Base-by-base conservation (phyloP, 2,329 filamentous ascomycete genomes). In the Rhytidhysteron rufulum region DNA sequence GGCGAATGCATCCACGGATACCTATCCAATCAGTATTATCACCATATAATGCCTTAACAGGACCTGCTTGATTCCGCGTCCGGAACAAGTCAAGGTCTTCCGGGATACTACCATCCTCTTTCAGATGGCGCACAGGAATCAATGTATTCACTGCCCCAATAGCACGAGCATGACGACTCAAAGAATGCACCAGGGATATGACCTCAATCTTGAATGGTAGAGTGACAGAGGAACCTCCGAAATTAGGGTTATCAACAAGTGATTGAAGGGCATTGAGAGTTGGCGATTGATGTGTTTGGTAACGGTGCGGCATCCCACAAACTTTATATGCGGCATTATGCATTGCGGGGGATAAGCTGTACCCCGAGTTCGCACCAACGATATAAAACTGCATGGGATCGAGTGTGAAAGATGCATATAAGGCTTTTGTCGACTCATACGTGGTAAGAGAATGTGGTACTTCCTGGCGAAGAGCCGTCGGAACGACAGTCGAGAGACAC, bases 11-110 rank as follows among this genome's bases (percentile, higher is more conserved):
- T 3, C 83, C 84, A 39, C 83, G 72, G 31, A 90, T 86, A 4
- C 86, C 86, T 24, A 88, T 84, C 82, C 86, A 90, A 59, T 90
- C 86, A 0, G 85, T 89, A 44, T 90, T 90, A 43, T 89, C 85
- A 1, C 85, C 86, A 47, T 88, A 86, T 0, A 89, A 70, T 0
- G 82, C 83, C 45, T 78, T 77, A 5, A 88, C 78, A 0, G 80
- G 77, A 0, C 85, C 85, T 1, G 81, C 74, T 31, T 79, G 74
- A 46, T 83, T 83, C 43, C 82, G 74, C 32, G 81, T 73, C 21
- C 72, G 68, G 32, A 73, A 68, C n/a, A 79, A 63, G 1, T 73
- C 72, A 4, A 65, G 42, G 20, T 78, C 77, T 21, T 75, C 70
- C 1, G 80, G 76, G 0, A 81, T 74, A 25, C 70, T 73, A 2